Percentiles rank a stretch among this genome's conserved stretches.
phyloP scores from a whole-genome alignment of 305 asterid genomes.

The Fraxinus greggii region DNA sequence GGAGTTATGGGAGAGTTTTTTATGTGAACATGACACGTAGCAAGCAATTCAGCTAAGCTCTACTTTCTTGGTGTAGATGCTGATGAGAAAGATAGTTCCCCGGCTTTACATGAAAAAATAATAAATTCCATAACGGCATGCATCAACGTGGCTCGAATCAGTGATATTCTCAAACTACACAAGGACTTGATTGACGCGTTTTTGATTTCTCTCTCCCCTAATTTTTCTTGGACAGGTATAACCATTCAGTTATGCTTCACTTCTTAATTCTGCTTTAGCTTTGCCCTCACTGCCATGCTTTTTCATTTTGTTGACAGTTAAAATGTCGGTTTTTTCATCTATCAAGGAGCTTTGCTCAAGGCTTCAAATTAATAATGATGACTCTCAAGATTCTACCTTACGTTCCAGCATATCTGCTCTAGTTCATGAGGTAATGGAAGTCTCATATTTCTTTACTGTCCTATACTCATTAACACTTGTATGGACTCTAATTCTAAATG shows the following conservation, averaged over 20 bases:
- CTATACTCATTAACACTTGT: slow-evolving; percentile 7
- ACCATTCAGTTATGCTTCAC: not conserved
- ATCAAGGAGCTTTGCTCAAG: slow-evolving; percentile 68
- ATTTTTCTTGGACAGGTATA: slow-evolving; percentile 80
- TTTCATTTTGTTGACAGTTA: slow-evolving; percentile 52
- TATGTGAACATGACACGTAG: not conserved
- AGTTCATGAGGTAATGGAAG: slow-evolving; percentile 59
- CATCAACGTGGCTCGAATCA: slow-evolving; percentile 61
- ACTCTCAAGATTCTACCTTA: slow-evolving; percentile 38
- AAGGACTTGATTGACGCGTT: slow-evolving; percentile 56
- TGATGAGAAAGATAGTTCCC: slow-evolving; percentile 57
- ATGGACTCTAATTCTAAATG: slow-evolving; percentile 31
- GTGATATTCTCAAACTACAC: slow-evolving; percentile 70
- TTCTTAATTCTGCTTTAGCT: slow-evolving; percentile 16
- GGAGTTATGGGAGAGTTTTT: not conserved
- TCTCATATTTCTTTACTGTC: slow-evolving; percentile 15
- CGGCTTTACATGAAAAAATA: slow-evolving; percentile 60
- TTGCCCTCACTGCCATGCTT: slow-evolving; percentile 18
- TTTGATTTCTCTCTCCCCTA: slow-evolving; percentile 63
- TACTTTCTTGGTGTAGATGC: slow-evolving; percentile 49
- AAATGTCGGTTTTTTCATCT: slow-evolving; percentile 66
- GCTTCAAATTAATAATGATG: slow-evolving; percentile 36
- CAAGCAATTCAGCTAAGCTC: slow-evolving; percentile 20
- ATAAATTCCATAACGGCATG: slow-evolving; percentile 69
- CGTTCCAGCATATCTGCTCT: slow-evolving; percentile 36